A percentile compares a stretch with the other conserved stretches of the same genome.
These are phyloP conservation scores for Daedaleopsis nitida DNA, from an alignment of 768 basidiomycete genomes.

Conservation along the genomic window DNA sequence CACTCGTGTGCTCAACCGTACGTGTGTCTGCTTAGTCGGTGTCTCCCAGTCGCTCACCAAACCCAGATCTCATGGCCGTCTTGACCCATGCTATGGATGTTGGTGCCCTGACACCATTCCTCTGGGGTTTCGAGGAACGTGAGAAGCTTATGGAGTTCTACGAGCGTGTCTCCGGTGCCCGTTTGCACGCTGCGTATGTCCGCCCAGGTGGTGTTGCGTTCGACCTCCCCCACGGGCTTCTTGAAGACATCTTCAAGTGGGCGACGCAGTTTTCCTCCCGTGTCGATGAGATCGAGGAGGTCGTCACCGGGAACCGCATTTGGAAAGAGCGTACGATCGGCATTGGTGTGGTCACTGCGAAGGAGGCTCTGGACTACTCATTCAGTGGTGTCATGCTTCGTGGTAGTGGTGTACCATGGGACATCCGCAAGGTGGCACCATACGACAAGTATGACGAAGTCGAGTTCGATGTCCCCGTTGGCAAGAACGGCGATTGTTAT, in stretches of 20 bases:
- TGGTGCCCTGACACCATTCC: constrained; percentile 96
- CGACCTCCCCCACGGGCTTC: constrained; percentile 96
- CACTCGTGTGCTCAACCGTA: constrained; percentile 92
- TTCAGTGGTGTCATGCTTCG: constrained; percentile 98
- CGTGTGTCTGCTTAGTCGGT: constrained; percentile 7
- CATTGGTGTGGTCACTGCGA: constrained; percentile 87
- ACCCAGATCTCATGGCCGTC: constrained; percentile 90
- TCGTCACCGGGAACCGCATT: constrained; percentile 95
- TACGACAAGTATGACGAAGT: constrained; percentile 99
- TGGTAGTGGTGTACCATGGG: constrained; percentile 94
- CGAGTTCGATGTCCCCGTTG: constrained; percentile 97
- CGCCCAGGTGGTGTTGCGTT: constrained; percentile 98
- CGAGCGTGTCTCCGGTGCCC: constrained; percentile 97
- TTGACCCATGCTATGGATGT: constrained; percentile 97
- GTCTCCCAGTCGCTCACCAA: not conserved
- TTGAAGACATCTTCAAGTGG: constrained; percentile 98
- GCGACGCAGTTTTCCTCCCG: constrained; percentile 90
- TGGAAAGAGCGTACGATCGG: constrained; percentile 96
- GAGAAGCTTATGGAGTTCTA: constrained; percentile 99
- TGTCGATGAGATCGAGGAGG: constrained; percentile 97
- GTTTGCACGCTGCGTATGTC: constrained; percentile 96
- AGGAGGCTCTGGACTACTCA: constrained; percentile 88
- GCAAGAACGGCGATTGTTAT: constrained; percentile 96
- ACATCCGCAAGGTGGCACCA: constrained; percentile 86
- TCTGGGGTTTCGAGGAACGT: constrained; percentile 99